phyloP scores from a whole-genome alignment of 129 eudicot genomes.

The Oenanthe sinensis region DNA sequence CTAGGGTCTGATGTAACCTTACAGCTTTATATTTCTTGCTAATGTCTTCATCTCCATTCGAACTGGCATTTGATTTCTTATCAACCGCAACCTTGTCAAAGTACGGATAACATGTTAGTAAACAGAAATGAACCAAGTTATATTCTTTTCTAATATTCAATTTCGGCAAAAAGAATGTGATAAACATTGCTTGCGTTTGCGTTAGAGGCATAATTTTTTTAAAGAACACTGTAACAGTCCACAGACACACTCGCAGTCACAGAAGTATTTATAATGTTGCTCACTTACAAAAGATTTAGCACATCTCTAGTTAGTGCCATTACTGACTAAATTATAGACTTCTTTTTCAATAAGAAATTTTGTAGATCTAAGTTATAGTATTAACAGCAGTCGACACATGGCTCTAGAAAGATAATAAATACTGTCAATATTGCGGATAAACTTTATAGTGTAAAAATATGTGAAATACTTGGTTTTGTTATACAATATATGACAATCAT shows the following conservation, averaged over 20 bases:
- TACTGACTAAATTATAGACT: too few relatives aligned
- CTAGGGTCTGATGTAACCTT: conserved; percentile 25
- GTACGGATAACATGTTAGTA: background rate
- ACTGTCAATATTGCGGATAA: background rate
- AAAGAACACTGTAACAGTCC: background rate
- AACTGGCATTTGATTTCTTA: conserved; percentile 26
- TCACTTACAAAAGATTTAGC: background rate
- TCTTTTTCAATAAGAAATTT: too few relatives aligned
- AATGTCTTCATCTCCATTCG: conserved; percentile 25
- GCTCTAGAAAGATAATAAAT: background rate
- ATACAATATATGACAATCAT: background rate
- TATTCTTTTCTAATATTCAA: background rate
- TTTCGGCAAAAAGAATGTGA: too few relatives aligned
- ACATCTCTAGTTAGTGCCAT: background rate
- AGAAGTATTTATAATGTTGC: background rate
- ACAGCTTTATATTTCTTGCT: conserved; percentile 40
- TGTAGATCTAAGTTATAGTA: background rate
- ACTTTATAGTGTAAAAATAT: background rate
- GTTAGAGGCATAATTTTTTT: background rate
- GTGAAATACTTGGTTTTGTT: background rate
- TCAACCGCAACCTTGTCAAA: conserved; percentile 29
- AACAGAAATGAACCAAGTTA: background rate
- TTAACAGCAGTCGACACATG: background rate
- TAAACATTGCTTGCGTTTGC: background rate
- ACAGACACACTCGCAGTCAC: background rate